Conservation (phyloP, 805 yeast genomes). For the Ogataea paradorogensis region DNA sequence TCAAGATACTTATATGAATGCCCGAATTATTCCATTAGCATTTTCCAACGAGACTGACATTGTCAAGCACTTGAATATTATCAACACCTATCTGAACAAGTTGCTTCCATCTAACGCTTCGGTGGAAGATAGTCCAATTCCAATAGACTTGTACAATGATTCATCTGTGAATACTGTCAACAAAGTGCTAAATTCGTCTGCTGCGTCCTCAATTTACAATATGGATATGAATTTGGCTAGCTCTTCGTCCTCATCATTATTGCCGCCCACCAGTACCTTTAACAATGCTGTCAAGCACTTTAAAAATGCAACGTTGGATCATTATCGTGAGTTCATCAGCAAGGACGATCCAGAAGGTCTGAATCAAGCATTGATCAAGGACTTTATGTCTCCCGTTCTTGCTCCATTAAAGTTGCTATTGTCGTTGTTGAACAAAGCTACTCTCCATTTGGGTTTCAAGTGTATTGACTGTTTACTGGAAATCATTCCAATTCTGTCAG, state of each 20-base stretch:
- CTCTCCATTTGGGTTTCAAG: constrained; percentile 49
- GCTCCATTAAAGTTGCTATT: constrained; percentile 56
- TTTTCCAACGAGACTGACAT: constrained; percentile 73
- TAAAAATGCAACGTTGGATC: constrained; percentile 21
- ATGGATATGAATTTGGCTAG: constrained; percentile 19
- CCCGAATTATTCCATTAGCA: constrained; percentile 70
- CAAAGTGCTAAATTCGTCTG: constrained; percentile 17
- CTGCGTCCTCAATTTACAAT: constrained; percentile 24
- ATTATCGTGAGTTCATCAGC: constrained; percentile 24
- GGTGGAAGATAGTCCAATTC: constrained; percentile 13
- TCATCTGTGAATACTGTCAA: constrained; percentile 1
- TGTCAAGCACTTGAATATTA: constrained; percentile 46
- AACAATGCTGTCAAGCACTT: constrained; percentile 4
- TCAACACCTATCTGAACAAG: constrained; percentile 51
- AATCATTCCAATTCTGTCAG: constrained; percentile 51
- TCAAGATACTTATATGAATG: constrained; percentile 54
- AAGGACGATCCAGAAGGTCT: constrained; percentile 38
- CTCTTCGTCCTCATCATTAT: constrained; percentile 21
- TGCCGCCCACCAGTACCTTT: constrained; percentile 24
- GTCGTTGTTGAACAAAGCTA: constrained; percentile 62
- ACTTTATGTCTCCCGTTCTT: constrained; percentile 43
- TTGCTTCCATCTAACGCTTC: constrained; percentile 42
- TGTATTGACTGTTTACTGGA: constrained; percentile 59
- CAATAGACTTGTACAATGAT: constrained; percentile 19
- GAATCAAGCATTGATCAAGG: constrained; percentile 40